phyloP scores from a whole-genome alignment of 306 rosid species.

The Medicago ruthenica region DNA sequence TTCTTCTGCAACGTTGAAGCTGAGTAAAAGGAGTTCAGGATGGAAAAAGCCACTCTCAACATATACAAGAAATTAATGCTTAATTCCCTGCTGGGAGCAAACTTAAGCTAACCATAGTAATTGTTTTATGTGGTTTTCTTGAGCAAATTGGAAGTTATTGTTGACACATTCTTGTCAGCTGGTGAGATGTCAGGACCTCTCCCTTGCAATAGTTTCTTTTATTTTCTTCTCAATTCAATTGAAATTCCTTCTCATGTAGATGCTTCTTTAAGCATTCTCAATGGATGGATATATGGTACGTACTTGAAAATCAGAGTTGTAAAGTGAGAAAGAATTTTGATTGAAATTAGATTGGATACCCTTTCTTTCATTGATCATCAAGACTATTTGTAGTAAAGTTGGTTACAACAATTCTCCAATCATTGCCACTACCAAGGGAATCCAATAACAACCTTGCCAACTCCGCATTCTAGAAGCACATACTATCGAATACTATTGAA shows the following conservation, averaged over 20 bases:
- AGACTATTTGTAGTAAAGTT: too few relatives aligned
- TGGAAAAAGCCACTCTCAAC: constrained; percentile 90
- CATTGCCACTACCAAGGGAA: too few relatives aligned
- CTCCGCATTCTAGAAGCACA: too few relatives aligned
- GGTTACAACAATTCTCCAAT: too few relatives aligned
- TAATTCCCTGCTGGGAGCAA: constrained; percentile 51
- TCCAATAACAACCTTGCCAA: too few relatives aligned
- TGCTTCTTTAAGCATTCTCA: constrained; percentile 33
- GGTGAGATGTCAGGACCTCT: constrained; percentile 52
- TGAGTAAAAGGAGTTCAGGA: constrained; percentile 72
- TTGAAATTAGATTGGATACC: too few relatives aligned
- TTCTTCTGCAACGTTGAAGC: constrained; percentile 52
- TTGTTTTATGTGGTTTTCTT: constrained; percentile 42
- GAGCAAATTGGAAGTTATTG: constrained; percentile 46
- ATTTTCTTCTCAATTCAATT: constrained; percentile 31
- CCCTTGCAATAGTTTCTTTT: constrained; percentile 35
- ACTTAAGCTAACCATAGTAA: constrained; percentile 54
- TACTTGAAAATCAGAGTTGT: too few relatives aligned
- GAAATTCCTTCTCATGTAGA: constrained; percentile 45
- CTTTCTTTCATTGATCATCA: too few relatives aligned
- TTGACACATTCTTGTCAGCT: constrained; percentile 41
- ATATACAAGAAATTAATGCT: constrained; percentile 70
- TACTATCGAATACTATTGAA: too few relatives aligned
- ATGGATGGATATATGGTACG: constrained; percentile 6
- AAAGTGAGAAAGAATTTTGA: too few relatives aligned